These are phyloP conservation scores for Candida tallmaniae DNA, from an alignment of 805 yeast genomes.

Conservation along the genomic window DNA sequence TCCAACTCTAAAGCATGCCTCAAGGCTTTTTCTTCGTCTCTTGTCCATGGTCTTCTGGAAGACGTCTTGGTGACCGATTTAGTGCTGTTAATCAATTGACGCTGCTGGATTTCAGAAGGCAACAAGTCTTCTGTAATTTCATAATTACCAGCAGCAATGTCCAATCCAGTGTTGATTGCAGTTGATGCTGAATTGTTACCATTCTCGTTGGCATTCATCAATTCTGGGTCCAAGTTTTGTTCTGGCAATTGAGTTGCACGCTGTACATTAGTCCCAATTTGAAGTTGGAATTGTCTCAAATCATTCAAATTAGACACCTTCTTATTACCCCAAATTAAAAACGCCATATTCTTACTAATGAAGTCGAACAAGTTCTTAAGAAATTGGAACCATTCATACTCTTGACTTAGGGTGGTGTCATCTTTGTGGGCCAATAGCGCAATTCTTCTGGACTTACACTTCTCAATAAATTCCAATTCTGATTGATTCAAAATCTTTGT, in stretches of 20 bases:
- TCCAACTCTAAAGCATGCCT: slow-evolving; percentile 72
- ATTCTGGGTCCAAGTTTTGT: background rate
- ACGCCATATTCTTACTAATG: slow-evolving; percentile 68
- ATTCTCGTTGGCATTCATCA: slow-evolving; percentile 1
- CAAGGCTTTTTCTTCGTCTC: slow-evolving; percentile 83
- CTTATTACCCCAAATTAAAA: slow-evolving; percentile 65
- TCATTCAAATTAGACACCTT: slow-evolving; percentile 12
- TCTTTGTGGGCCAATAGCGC: slow-evolving; percentile 46
- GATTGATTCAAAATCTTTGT: slow-evolving; percentile 55
- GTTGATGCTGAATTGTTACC: no score
- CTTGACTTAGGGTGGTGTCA: slow-evolving; percentile 54
- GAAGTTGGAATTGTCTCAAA: background rate
- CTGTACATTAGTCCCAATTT: background rate
- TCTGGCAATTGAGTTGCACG: background rate
- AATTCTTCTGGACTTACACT: slow-evolving; percentile 70
- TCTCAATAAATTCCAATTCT: slow-evolving; percentile 71
- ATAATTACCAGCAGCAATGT: background rate
- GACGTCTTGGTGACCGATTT: slow-evolving; percentile 24
- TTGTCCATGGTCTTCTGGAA: slow-evolving; percentile 73
- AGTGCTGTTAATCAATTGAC: slow-evolving; percentile 25
- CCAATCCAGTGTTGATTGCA: background rate
- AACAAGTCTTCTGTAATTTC: slow-evolving; percentile 30
- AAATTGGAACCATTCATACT: slow-evolving; percentile 83
- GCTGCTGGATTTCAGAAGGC: slow-evolving; percentile 42
- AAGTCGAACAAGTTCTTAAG: slow-evolving; percentile 76